phyloP scores from a whole-genome alignment of 2,329 filamentous ascomycete genomes.

The Stachybotrys elegans region DNA sequence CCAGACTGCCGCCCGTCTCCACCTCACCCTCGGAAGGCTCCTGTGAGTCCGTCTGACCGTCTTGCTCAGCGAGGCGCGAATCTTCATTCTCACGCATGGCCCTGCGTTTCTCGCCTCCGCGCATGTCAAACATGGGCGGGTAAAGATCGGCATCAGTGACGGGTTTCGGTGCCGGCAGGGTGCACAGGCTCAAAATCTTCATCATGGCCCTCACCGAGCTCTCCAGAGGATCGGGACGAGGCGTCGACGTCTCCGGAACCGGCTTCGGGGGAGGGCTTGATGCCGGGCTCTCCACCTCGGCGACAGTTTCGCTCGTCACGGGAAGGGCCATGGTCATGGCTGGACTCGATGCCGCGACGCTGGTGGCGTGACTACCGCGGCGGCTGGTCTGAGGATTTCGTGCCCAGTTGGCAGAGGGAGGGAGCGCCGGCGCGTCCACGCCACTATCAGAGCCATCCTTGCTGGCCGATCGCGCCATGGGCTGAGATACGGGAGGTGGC shows the following conservation, averaged over 20 bases:
- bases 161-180: constrained; percentile 20
- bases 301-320: constrained; percentile 47
- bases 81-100: constrained; percentile 71
- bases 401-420: constrained; percentile 92
- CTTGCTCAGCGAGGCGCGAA: constrained; percentile 41
- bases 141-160: constrained; percentile 14
- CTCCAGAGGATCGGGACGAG: too few species aligned
- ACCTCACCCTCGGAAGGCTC: constrained; percentile 65
- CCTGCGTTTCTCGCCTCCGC: constrained; percentile 76
- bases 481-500: constrained; percentile 42
- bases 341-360: constrained; percentile 76
- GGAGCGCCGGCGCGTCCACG: constrained; percentile 83
- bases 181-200: constrained; percentile 30
- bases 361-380: constrained; percentile 75
- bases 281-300: constrained; percentile 18
- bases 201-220: constrained; percentile 29
- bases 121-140: constrained; percentile 77
- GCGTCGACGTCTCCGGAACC: constrained; percentile 21
- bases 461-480: constrained; percentile 73
- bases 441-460: constrained; percentile 68
- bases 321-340: constrained; percentile 59
- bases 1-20: constrained; percentile 77
- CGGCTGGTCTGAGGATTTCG: constrained; percentile 62
- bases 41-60: constrained; percentile 38
- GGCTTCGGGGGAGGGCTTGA: constrained; percentile 8